These are phyloP conservation scores for Scutellaria minor DNA, from an alignment of 257 asterid species.

Conservation along the genomic window DNA sequence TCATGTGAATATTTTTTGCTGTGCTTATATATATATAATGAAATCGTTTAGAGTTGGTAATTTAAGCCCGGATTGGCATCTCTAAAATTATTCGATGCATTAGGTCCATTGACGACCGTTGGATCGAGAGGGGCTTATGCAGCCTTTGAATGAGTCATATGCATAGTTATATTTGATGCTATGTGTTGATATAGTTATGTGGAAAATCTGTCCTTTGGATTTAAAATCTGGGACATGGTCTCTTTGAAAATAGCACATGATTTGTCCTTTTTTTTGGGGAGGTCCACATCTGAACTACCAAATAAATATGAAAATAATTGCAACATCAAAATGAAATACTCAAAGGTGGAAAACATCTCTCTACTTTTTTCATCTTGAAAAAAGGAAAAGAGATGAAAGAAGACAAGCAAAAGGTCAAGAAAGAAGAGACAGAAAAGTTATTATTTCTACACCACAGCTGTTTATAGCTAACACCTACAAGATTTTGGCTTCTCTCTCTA, in stretches of 20 bases:
- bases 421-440: neutral
- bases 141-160: too few relatives aligned
- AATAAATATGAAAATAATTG: neutral
- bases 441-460: slow-evolving; percentile 20
- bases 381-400: too few relatives aligned
- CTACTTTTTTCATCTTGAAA: too few relatives aligned
- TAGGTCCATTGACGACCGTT: neutral
- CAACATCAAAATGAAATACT: neutral
- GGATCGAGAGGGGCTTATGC: neutral
- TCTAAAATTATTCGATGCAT: neutral
- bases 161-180: too few relatives aligned
- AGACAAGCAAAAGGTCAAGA: neutral
- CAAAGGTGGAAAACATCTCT: too few relatives aligned
- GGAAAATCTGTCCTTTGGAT: too few relatives aligned
- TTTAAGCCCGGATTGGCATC: too few relatives aligned
- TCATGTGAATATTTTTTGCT: neutral
- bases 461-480: neutral
- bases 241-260: too few relatives aligned
- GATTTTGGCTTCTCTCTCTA: slow-evolving; percentile 14
- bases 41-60: too few relatives aligned
- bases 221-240: too few relatives aligned
- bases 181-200: too few relatives aligned
- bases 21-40: neutral
- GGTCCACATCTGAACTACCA: neutral
- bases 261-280: too few relatives aligned